Percentiles rank a stretch among this genome's conserved stretches.
These are phyloP conservation scores for Rhizopus arrhizus DNA, from an alignment of 371 early-diverging fungal species.

Conservation along the genomic window DNA sequence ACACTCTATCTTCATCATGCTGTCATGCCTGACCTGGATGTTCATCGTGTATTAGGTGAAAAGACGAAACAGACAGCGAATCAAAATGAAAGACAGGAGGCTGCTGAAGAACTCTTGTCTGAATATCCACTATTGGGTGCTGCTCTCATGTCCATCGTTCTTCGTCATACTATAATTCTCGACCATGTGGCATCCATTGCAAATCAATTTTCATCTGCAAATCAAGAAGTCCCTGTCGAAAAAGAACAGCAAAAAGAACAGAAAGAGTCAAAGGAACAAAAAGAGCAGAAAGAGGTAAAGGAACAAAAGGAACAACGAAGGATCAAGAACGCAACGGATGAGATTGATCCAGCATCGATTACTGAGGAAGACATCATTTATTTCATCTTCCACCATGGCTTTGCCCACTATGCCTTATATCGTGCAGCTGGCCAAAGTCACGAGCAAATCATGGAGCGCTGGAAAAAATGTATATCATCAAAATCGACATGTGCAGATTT, in stretches of 20 bases:
- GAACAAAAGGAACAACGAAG: background rate
- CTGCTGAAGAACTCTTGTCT: slow-evolving; percentile 13
- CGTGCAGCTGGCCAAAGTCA: slow-evolving; percentile 20
- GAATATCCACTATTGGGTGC: slow-evolving; percentile 32
- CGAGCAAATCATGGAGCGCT: slow-evolving; percentile 6
- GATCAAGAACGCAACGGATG: background rate
- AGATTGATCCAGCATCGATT: background rate
- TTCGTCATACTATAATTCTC: slow-evolving; percentile 30
- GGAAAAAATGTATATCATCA: background rate
- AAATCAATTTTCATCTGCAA: slow-evolving; percentile 10
- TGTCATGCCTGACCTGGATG: slow-evolving; percentile 29
- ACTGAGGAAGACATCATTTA: slow-evolving; percentile 3
- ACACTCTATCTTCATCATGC: slow-evolving; percentile 29
- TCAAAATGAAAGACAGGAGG: slow-evolving; percentile 3
- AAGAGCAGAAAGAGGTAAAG: background rate
- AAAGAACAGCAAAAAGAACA: background rate
- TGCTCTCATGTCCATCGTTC: slow-evolving; percentile 38
- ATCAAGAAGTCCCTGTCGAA: too few species aligned
- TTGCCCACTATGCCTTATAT: slow-evolving; percentile 1
- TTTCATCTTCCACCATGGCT: slow-evolving; percentile 4
- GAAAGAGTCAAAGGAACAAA: background rate
- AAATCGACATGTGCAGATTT: background rate
- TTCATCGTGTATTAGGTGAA: slow-evolving; percentile 16
- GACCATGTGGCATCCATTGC: slow-evolving; percentile 26
- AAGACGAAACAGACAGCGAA: slow-evolving; percentile 1